Evolutionary conservation across 306 rosid species (phyloP), one percentile per base, ranked within the genome.

Genomic region (Lablab purpureus): DNA sequence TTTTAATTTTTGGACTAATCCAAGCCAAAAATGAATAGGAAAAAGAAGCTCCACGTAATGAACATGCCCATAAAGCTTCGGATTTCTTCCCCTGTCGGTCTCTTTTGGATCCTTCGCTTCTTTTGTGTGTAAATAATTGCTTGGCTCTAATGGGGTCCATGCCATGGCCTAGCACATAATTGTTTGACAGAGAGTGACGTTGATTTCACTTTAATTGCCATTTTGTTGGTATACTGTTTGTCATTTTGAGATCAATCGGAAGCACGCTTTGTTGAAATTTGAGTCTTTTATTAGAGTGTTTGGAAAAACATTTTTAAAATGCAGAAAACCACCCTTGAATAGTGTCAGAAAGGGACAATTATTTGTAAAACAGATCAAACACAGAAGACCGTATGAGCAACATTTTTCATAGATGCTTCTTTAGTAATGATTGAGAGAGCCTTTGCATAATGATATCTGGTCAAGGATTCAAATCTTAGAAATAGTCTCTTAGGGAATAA

Each of bases 141-240:
- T 54, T 78, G 68, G 76, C 60, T 62, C 66, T 62, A 52, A 74
- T 74, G 81, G 88, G 88, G 83, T 72, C 84, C 80, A 32, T 49
- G 50, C 40, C 70, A 51, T 77, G 82, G 76, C 71, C 80, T 27
- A 34, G 50, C 71, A 46, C 79, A 43, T 83, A 30, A 77, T 78
- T 41, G 37, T 64, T 74, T 77, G 78, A 43, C 60, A 68, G 82
- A 51, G 71, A 7, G 74, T 62, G 69, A 27, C 19, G 19, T 51
- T 71, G 17, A 22, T 72, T 72, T 80, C 19, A 37, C 51, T 51
- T 77, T 64, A 50, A 27, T 77, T 83, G 7, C 9, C 36, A 64
- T 55, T 37, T 46, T 72, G 74, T 83, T 73, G 72, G 43, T 66
- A 45, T 17, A 45, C 10, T 51, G 72, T 65, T 66, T 77, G 37